phyloP scores from a whole-genome alignment of 2,329 filamentous ascomycete species.

The Trichoderma aggressivum region DNA sequence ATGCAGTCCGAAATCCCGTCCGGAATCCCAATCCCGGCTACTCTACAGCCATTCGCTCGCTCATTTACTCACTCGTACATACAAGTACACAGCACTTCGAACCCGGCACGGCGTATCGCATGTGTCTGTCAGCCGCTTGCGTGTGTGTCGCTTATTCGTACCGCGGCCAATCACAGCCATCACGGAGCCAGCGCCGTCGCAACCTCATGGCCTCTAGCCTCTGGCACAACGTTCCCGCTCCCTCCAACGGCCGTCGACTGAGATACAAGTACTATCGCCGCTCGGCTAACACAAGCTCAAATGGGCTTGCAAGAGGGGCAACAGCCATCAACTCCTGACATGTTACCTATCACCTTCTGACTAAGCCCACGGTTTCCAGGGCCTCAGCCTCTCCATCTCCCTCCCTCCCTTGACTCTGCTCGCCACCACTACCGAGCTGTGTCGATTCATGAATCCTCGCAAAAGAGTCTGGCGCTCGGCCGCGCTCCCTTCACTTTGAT shows the following conservation, averaged over 20 bases:
- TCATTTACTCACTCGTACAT: not conserved
- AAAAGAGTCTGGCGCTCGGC: not conserved
- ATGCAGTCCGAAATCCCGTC: not conserved
- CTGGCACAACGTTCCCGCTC: not conserved
- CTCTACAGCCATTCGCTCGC: not conserved
- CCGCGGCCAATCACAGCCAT: not conserved
- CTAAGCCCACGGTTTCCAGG: not conserved
- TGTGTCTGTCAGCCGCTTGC: not conserved
- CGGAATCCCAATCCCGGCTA: not conserved
- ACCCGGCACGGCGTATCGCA: not conserved
- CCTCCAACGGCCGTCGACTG: not conserved
- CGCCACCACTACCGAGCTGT: not conserved
- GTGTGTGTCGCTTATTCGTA: not conserved
- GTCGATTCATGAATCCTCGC: not conserved
- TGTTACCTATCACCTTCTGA: not conserved
- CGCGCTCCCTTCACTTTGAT: not conserved
- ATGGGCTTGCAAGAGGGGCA: not conserved
- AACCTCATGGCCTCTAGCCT: not conserved
- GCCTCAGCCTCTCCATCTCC: not conserved
- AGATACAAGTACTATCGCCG: not conserved
- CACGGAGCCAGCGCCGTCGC: not conserved
- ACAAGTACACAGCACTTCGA: not conserved
- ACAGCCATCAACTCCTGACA: not conserved
- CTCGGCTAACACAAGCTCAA: not conserved
- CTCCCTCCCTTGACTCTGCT: not conserved